These are phyloP conservation scores for Alternaria panax DNA, from an alignment of 2,329 filamentous ascomycete species.

Conservation along the genomic window DNA sequence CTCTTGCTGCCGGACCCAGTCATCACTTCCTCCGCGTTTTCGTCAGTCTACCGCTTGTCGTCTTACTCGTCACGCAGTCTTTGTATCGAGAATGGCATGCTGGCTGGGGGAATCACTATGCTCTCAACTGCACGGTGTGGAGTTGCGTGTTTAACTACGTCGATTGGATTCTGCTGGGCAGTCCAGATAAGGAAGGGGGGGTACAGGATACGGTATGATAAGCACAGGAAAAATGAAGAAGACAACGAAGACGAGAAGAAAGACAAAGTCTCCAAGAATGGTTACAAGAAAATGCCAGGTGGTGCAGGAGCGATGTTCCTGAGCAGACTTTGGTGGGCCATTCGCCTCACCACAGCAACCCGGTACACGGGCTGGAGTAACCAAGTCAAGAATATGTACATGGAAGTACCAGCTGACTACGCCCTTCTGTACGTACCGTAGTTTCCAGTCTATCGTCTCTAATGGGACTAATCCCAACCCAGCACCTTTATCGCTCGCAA, in stretches of 20 bases:
- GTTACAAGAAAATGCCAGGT: neutral
- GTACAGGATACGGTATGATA: constrained; percentile 27
- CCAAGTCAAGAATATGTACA: constrained; percentile 37
- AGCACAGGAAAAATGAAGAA: constrained; percentile 5
- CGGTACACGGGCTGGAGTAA: constrained; percentile 38
- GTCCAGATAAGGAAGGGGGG: constrained; percentile 35
- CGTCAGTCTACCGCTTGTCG: constrained; percentile 22
- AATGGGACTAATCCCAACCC: neutral
- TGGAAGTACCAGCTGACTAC: constrained; percentile 27
- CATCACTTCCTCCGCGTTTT: constrained; percentile 14
- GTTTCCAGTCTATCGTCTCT: neutral
- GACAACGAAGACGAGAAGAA: neutral
- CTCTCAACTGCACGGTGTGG: constrained; percentile 17
- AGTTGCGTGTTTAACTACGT: constrained; percentile 18
- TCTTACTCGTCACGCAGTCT: constrained; percentile 27
- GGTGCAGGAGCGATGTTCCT: constrained; percentile 15
- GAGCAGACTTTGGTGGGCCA: constrained; percentile 33
- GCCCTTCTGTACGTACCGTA: constrained; percentile 26
- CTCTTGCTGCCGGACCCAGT: constrained; percentile 21
- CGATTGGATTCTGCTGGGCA: constrained; percentile 31
- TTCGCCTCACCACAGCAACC: constrained; percentile 19
- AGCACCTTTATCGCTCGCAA: constrained; percentile 36
- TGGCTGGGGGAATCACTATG: constrained; percentile 25
- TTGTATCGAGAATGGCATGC: constrained; percentile 21
- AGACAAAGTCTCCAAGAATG: neutral